These are phyloP conservation scores for Tolypocladium nubicola DNA, from an alignment of 2,329 filamentous ascomycete genomes.

Conservation along the genomic window DNA sequence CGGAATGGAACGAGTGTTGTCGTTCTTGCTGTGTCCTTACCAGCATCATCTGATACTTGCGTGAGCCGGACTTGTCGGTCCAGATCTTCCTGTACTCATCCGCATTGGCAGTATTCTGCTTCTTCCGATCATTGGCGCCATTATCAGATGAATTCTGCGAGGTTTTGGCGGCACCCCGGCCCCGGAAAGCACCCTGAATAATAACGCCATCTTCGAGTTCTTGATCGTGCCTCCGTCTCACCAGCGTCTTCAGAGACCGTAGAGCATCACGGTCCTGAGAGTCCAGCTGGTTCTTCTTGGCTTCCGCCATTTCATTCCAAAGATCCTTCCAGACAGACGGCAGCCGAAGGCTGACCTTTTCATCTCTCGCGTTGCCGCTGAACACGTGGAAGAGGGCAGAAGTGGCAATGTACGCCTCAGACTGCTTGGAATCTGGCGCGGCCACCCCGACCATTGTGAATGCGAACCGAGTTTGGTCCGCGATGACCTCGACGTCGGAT, in stretches of 20 bases:
- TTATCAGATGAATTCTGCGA: constrained; percentile 39
- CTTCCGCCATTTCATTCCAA: constrained; percentile 67
- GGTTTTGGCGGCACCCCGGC: constrained; percentile 37
- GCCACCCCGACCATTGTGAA: constrained; percentile 69
- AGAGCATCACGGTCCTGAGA: constrained; percentile 58
- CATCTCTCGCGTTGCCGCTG: constrained; percentile 67
- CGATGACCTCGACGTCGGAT: constrained; percentile 31
- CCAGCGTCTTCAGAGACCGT: constrained; percentile 55
- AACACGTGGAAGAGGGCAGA: constrained; percentile 74
- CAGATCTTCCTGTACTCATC: constrained; percentile 49
- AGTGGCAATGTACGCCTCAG: constrained; percentile 78
- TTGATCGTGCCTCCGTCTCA: constrained; percentile 58
- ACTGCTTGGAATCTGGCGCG: constrained; percentile 67
- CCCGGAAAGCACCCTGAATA: constrained; percentile 65
- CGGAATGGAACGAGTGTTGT: background rate
- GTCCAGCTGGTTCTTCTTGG: constrained; percentile 61
- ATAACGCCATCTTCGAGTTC: constrained; percentile 67
- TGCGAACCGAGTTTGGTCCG: constrained; percentile 41
- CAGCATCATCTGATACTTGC: constrained; percentile 70
- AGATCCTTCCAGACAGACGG: constrained; percentile 75
- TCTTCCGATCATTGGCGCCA: constrained; percentile 31
- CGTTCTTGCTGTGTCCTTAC: constrained; percentile 22
- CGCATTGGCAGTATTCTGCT: constrained; percentile 24
- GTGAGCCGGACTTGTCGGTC: constrained; percentile 44
- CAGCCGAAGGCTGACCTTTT: constrained; percentile 71